These are phyloP conservation scores for Suhomyces faveliae DNA, from an alignment of 805 yeast species.

Conservation along the genomic window DNA sequence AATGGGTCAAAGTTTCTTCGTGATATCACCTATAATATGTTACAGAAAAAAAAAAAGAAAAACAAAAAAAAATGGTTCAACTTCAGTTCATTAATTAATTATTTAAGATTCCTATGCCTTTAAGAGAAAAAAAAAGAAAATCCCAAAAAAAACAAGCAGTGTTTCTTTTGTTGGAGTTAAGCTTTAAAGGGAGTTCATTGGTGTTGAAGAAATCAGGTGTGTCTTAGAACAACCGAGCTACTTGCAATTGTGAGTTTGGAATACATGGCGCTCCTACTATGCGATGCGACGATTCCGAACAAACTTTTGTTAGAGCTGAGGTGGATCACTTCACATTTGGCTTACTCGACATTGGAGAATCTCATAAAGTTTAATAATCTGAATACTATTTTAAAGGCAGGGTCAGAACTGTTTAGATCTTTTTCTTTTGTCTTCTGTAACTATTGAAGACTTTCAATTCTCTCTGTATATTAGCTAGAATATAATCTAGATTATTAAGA, in stretches of 20 bases:
- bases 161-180: conserved; percentile 3
- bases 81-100: conserved; percentile 1
- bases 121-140: conserved; percentile 4
- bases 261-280: conserved; percentile 9
- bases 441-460: not conserved
- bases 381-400: not conserved
- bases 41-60: conserved; percentile 3
- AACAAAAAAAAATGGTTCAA: conserved; percentile 4
- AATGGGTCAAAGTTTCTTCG: conserved; percentile 1
- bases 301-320: not conserved
- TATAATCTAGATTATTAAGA: not conserved
- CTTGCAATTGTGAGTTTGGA: not conserved
- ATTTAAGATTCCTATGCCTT: conserved; percentile 1
- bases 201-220: not conserved
- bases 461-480: not conserved
- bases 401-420: not conserved
- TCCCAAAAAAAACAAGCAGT: conserved; percentile 16
- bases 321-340: not conserved
- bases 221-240: not conserved
- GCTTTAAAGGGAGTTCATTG: not conserved
- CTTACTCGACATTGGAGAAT: not conserved
- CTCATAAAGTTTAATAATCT: not conserved
- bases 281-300: conserved; percentile 12
- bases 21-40: not conserved
- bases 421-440: not conserved